Base-by-base conservation (phyloP, 495 filamentous ascomycete genomes). In the Darksidea phi region DNA sequence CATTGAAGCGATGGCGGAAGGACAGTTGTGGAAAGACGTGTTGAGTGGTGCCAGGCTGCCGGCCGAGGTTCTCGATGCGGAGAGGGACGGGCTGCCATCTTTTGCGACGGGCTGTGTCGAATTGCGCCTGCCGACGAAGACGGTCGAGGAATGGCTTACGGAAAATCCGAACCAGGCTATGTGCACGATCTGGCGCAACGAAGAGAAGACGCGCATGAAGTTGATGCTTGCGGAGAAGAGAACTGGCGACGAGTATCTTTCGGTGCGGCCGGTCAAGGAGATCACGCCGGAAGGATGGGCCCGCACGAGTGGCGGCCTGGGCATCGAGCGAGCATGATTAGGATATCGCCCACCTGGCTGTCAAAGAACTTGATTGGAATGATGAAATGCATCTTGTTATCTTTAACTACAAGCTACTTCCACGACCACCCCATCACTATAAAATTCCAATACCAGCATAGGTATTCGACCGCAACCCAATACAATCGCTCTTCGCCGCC, bases 31-130 rank as follows among this genome's bases (percentile, higher is more conserved):
- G 52, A 20, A 26, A 24, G 52, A 55, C 18, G 52, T 55, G 5
- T 6, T 24, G 5, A 37, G 52, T 20, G 34, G 37, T 15, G 18
- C 20, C 6, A 42, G 52, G n/a, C 38, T 55, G n/a, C 52, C 52
- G 7, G 52, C 38, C 3, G 37, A 24, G 6, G 21, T 55, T 15
- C 52, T 55, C 18, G 15, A 55, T 6, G 52, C 52, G 36, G 52
- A 55, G 52, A 42, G 23, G 17, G 15, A 11, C 28, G 38, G 38
- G 13, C 18, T 28, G 25, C 52, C 52, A 25, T 55, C 52, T 21
- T 43, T 55, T 55, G 52, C 36, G 18, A 55, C 37, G 21, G 52
- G 52, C 11, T 55, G 52, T 25, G 21, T 45, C 15, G 52, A 55
- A 38, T 15, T 38, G 36, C 36, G 8, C 7, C 8, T 38, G 8